A percentile compares a stretch with the other conserved stretches of the same genome.
Conservation (phyloP, 176 grass and related monocot species). For the Poa pratensis region DNA sequence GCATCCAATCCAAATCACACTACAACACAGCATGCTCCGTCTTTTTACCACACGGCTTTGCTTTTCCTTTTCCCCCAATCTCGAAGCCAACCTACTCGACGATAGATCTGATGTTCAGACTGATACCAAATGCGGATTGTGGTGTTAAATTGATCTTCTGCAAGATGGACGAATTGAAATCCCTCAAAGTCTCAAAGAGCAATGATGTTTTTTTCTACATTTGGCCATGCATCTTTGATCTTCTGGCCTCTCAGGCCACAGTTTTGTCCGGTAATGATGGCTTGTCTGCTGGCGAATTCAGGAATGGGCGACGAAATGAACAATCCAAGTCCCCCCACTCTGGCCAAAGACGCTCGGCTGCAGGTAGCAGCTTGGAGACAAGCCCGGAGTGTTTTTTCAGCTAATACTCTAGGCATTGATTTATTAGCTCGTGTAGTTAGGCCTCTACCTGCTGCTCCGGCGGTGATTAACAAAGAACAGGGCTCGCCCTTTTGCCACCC, state of each 20-base stretch:
- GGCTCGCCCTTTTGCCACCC: conserved; percentile 9
- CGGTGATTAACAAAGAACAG: not conserved
- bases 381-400: not conserved
- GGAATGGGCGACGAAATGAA: not conserved
- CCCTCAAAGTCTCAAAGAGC: not conserved
- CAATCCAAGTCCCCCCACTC: not conserved
- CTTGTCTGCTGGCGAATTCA: conserved; percentile 34
- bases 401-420: not conserved
- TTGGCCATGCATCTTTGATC: conserved; percentile 18
- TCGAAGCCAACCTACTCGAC: not conserved
- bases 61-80: not conserved
- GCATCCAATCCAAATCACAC: conserved; percentile 2
- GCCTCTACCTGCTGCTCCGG: conserved; percentile 22
- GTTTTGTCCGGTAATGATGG: conserved; percentile 33
- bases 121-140: conserved; percentile 21
- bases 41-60: conserved; percentile 18
- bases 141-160: not conserved
- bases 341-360: not conserved
- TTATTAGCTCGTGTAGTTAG: conserved; percentile 11
- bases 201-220: conserved; percentile 1
- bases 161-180: not conserved
- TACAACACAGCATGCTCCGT: conserved; percentile 36
- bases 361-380: not conserved
- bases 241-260: conserved; percentile 11
- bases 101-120: not conserved